phyloP scores from a whole-genome alignment of 257 asterid species.

The Misopates orontium region DNA sequence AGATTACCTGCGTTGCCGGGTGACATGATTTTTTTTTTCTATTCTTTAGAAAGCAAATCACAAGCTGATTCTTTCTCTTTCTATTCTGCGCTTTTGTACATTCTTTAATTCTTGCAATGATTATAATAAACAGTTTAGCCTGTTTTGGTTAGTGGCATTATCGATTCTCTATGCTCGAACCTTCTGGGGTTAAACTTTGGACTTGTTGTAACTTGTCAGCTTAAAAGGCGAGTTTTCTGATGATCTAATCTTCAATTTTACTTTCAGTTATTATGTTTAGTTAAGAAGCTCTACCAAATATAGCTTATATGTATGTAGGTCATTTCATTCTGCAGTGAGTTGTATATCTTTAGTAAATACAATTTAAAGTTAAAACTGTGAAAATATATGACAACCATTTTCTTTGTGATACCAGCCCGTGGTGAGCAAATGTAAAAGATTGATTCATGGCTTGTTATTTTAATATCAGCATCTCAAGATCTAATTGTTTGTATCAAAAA shows the following conservation, averaged over 20 bases:
- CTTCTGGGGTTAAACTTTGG: neutral
- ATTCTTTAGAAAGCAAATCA: neutral
- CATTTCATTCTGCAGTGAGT: too few relatives aligned
- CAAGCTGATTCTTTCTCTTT: constrained; percentile 13
- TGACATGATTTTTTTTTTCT: neutral
- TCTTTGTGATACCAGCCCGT: neutral
- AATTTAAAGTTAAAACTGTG: too few relatives aligned
- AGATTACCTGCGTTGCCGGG: constrained; percentile 11
- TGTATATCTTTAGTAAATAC: too few relatives aligned
- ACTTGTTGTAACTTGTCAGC: neutral
- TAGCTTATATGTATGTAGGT: too few relatives aligned
- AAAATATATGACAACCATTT: neutral
- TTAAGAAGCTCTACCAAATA: too few relatives aligned
- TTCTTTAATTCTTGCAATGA: neutral
- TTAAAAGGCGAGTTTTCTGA: too few relatives aligned
- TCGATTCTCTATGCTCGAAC: neutral
- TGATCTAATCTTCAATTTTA: too few relatives aligned
- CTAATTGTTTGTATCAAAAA: too few relatives aligned
- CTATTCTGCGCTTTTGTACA: neutral
- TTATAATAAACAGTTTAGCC: constrained; percentile 4
- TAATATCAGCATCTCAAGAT: neutral
- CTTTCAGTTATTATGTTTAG: too few relatives aligned
- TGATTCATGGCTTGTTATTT: neutral
- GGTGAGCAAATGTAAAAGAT: neutral
- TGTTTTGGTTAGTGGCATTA: neutral